phyloP scores from a whole-genome alignment of 257 asterid species.

The Solanum medicagineum region DNA sequence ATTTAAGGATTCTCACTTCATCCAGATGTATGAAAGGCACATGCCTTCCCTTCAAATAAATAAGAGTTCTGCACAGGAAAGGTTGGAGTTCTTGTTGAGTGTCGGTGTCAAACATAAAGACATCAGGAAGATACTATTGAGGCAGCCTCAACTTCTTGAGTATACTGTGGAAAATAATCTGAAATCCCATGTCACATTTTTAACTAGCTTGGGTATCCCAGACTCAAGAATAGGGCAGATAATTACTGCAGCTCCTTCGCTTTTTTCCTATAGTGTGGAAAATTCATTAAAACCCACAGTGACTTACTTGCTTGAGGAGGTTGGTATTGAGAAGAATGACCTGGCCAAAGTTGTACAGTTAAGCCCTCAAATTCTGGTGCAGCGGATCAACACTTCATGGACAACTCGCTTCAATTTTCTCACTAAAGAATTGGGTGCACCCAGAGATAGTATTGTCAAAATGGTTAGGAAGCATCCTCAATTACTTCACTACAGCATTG shows the following conservation, averaged over 20 bases:
- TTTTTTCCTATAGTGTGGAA: slow-evolving; percentile 86
- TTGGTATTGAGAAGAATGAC: slow-evolving; percentile 65
- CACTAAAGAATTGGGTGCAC: slow-evolving; percentile 74
- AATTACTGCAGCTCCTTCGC: slow-evolving; percentile 75
- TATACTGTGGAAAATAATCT: slow-evolving; percentile 82
- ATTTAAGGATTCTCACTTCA: slow-evolving; percentile 66
- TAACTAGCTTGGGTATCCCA: slow-evolving; percentile 68
- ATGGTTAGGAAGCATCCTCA: slow-evolving; percentile 97
- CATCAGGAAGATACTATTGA: slow-evolving; percentile 63
- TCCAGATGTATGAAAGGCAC: slow-evolving; percentile 91
- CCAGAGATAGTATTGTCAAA: slow-evolving; percentile 77
- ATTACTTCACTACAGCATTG: slow-evolving; percentile 84
- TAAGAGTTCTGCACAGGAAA: slow-evolving; percentile 62
- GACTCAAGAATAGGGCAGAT: slow-evolving; percentile 78
- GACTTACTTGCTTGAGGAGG: slow-evolving; percentile 72
- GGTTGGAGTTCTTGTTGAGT: slow-evolving; percentile 64
- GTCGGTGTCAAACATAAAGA: slow-evolving; percentile 78
- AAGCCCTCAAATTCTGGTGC: slow-evolving; percentile 96
- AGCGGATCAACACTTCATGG: slow-evolving; percentile 81
- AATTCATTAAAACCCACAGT: slow-evolving; percentile 84
- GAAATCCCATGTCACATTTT: slow-evolving; percentile 73
- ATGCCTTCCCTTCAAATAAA: slow-evolving; percentile 92
- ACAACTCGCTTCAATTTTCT: slow-evolving; percentile 60
- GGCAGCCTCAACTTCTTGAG: slow-evolving; percentile 87
- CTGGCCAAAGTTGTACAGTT: slow-evolving; percentile 84